Conservation (phyloP, 768 basidiomycete species). For the Saitozyma podzolica region DNA sequence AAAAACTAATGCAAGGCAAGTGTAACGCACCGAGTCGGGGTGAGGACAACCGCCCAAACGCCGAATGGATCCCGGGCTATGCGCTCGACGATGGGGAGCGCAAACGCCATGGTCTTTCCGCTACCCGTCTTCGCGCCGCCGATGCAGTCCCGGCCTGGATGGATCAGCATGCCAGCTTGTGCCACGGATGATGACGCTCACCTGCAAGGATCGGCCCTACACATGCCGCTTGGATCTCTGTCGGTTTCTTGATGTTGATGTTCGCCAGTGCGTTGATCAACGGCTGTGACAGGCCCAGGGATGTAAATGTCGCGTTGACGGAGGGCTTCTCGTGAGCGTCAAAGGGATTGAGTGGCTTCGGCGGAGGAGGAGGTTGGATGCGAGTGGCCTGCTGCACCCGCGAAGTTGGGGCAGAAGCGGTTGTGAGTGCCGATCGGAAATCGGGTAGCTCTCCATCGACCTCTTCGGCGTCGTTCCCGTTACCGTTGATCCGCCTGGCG, state of each 20-base stretch:
- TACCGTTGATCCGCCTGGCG: background rate
- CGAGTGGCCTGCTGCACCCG: background rate
- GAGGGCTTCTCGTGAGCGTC: conserved; percentile 21
- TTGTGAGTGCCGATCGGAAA: no score
- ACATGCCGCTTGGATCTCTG: conserved; percentile 84
- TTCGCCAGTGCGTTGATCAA: conserved; percentile 67
- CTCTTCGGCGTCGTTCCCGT: conserved; percentile 5
- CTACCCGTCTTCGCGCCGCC: conserved; percentile 98
- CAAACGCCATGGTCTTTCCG: conserved; percentile 97
- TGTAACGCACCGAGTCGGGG: conserved; percentile 80
- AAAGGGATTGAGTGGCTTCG: background rate
- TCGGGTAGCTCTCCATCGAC: background rate
- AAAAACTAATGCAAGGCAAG: background rate
- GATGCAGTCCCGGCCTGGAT: conserved; percentile 85
- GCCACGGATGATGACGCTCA: conserved; percentile 48
- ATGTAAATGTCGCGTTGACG: conserved; percentile 44
- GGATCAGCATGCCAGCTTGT: conserved; percentile 1
- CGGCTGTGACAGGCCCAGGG: conserved; percentile 54
- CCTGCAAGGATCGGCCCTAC: conserved; percentile 82
- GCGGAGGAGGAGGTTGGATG: background rate
- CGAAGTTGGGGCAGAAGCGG: background rate
- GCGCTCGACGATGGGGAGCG: conserved; percentile 87
- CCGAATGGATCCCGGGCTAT: conserved; percentile 89
- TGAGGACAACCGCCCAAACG: conserved; percentile 87
- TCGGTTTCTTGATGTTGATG: conserved; percentile 84